Percentiles rank a stretch among this genome's conserved stretches.
Evolutionary conservation across 202 grass and related monocot species (phyloP).

Genomic region (Eragrostis tef): DNA sequence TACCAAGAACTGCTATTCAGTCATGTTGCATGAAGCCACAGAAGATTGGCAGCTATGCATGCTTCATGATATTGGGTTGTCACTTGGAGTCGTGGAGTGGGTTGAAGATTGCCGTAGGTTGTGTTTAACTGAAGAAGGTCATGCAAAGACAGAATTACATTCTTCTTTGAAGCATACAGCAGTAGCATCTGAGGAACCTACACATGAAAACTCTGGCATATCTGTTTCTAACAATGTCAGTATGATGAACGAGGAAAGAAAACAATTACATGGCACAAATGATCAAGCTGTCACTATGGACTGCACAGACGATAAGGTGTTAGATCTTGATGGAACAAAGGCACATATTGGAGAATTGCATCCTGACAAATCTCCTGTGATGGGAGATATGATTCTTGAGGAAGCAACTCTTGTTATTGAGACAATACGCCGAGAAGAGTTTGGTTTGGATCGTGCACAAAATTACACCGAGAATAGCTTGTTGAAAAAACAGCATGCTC

Average conservation of each 20-base stretch:
- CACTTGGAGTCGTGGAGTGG: conserved; percentile 79
- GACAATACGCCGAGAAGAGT: conserved; percentile 84
- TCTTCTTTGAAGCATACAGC: conserved; percentile 42
- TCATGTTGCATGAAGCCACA: conserved; percentile 66
- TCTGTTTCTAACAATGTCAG: conserved; percentile 38
- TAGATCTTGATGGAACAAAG: conserved; percentile 18
- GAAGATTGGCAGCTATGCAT: conserved; percentile 69
- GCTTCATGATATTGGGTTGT: conserved; percentile 97
- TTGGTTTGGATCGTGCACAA: conserved; percentile 76
- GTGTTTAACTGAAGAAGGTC: conserved; percentile 53
- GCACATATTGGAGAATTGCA: conserved; percentile 39
- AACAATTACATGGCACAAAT: conserved; percentile 41
- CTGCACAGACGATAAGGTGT: conserved; percentile 40
- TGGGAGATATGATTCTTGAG: conserved; percentile 46
- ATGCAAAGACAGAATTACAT: conserved; percentile 36
- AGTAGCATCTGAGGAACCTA: conserved; percentile 33
- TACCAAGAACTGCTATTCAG: conserved; percentile 65
- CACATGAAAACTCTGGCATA: conserved; percentile 26
- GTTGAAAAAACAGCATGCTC: conserved; percentile 90
- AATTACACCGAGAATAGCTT: conserved; percentile 61
- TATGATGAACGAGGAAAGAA: conserved; percentile 24
- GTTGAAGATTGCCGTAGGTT: conserved; percentile 71
- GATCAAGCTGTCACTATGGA: conserved; percentile 29
- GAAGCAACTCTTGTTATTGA: conserved; percentile 71
- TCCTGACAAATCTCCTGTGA: conserved; percentile 30